Conservation (phyloP, 768 basidiomycete genomes). For the Obba rivulosa region DNA sequence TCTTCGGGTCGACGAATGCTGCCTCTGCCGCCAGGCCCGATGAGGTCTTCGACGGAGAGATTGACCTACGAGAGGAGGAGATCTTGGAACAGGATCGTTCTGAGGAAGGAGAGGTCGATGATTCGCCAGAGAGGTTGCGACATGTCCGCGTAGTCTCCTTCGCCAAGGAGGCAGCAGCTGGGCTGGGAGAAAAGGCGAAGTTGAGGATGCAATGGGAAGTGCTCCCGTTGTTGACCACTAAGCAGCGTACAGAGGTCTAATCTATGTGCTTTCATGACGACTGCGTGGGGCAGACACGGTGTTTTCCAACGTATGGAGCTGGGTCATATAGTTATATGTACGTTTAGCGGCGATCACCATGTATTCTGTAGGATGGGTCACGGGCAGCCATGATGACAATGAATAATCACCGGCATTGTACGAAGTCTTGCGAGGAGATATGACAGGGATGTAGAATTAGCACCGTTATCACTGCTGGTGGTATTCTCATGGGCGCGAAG, state of each 20-base stretch:
- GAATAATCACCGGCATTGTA: too few relatives aligned
- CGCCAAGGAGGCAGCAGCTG: constrained; percentile 31
- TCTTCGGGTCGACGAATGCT: constrained; percentile 34
- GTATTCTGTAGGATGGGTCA: too few relatives aligned
- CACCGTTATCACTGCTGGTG: too few relatives aligned
- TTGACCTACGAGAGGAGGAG: constrained; percentile 75
- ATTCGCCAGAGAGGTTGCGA: constrained; percentile 54
- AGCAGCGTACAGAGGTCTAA: constrained; percentile 15
- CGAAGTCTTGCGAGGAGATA: too few relatives aligned
- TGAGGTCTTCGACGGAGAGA: constrained; percentile 56
- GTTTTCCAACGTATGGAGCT: too few relatives aligned
- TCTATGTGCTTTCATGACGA: not conserved
- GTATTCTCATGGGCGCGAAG: too few relatives aligned
- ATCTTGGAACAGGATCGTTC: constrained; percentile 72
- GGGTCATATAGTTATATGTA: too few relatives aligned
- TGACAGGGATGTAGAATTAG: too few relatives aligned
- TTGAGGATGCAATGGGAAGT: constrained; percentile 46
- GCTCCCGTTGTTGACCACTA: constrained; percentile 34
- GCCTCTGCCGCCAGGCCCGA: constrained; percentile 45
- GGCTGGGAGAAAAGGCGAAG: constrained; percentile 30
- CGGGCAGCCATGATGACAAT: too few relatives aligned
- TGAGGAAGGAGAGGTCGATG: constrained; percentile 76
- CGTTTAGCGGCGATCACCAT: too few relatives aligned
- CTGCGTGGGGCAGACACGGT: too few relatives aligned
- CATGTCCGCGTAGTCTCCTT: constrained; percentile 47